Base-by-base conservation (phyloP, 768 basidiomycete species). In the Austroboletus eburneus region DNA sequence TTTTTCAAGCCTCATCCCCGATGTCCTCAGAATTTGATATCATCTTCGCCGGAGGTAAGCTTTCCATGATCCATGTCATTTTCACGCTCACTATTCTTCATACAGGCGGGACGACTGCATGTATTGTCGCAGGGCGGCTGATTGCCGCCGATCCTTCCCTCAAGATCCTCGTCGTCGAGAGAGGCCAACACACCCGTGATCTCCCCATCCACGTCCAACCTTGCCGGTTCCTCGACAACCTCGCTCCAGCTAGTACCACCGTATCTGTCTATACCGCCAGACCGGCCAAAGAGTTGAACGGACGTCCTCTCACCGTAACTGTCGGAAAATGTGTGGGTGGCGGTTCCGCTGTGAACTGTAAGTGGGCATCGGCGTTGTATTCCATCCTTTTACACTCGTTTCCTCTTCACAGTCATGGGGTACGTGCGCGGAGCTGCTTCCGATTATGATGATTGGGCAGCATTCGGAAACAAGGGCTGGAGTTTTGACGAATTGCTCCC, bases 271-370 rank as follows among this genome's bases (percentile, higher is more conserved):
- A 56, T 18, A 16, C 38, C 14, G 46, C 37, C 10, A 56, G 50
- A 18, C 53, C 57, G 10, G 49, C 44, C 45, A n/a, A 22, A 1
- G 24, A 46, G 9, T 34, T 64, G 32, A 38, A 50, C 13, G 57
- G 52, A 3, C 58, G 59, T 18, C 13, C 45, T 9, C 13, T 46
- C 5, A 32, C 54, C 13, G 49, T 58, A 3, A 45, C 38, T 24
- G n/a, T 21, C 12, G 38, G 22, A n/a, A 39, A 24, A 1, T 57
- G 51, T n/a, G 55, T 87, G 5, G 83, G 84, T 4, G 84, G 83
- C 5, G 83, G 82, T 1, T 82, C 81, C 0, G 66, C 46, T 30
- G 34, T 59, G n/a, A 59, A 59, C 27, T 51, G 58, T 58, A 22
- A 47, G 58, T 17, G 14, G 16, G 17, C 1, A 18, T 17, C 18